Base-by-base conservation (phyloP, 163 green algal species). In the Chlorella variabilis region DNA sequence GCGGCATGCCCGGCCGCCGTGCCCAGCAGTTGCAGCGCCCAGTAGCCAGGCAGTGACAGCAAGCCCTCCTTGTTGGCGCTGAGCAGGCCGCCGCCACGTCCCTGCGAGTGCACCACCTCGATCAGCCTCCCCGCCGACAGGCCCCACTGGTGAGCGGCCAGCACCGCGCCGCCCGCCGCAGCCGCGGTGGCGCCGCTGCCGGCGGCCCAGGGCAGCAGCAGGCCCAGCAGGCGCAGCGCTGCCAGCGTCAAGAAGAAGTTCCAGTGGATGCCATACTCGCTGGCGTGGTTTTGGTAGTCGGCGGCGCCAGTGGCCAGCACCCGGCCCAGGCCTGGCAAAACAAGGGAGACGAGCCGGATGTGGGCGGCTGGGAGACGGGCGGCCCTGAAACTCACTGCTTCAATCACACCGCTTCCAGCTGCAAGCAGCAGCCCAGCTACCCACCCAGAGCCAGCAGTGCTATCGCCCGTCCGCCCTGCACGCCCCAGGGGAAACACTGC, bases 161-260 rank as follows among this genome's bases (percentile, higher is more conserved):
- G 49, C 58, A 89, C 4, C 1, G 38, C 25, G 1, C 42, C 1
- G 42, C 81, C 81, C 48, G 63, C 31, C 11, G 18, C 13, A 7
- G 49, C 81, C 77, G 62, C 54, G 1, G 34, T 29, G 3, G 25
- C 25, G 6, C 6, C 39, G 21, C 49, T 31, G 39, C 66, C 4
- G 20, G 62, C 23, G 4, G 65, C 74, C 11, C 34, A 41, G 1
- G 61, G 68, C 34, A 62, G 11, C 20, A 66, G 5, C 49, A 71
- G 21, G 25, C 49, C 45, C 56, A 85, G 33, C 21, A 84, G 15
- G 31, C 75, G 65, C 25, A 97, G 86, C 27, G 78, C 86, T 2
- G 92, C 94, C 13, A 98, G 87, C 11, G 95, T 98, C 73, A 93
- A 84, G 86, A 99, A 99, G 84, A 99, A 99, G 88, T 98, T 99